Conservation (phyloP, 139 green algal species). For the Parachlorella kessleri region DNA sequence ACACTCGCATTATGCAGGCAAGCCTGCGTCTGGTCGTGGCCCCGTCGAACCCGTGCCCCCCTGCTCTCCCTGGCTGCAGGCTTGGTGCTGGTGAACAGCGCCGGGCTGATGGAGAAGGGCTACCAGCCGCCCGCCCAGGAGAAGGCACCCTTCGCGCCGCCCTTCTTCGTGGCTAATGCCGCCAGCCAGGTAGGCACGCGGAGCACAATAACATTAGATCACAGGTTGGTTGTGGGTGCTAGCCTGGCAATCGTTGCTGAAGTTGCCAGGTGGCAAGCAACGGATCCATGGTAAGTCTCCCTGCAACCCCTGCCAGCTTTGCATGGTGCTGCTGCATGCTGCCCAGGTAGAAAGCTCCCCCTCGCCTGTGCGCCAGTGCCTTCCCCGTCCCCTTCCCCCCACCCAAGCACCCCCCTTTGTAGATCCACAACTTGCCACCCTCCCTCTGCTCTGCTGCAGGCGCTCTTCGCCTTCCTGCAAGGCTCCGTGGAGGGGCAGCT, state of each 20-base stretch:
- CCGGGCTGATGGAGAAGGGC: conserved; percentile 25
- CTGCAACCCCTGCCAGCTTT: too few species aligned
- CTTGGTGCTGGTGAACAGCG: conserved; percentile 77
- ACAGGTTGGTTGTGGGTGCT: too few species aligned
- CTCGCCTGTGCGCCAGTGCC: too few species aligned
- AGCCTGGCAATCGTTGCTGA: too few species aligned
- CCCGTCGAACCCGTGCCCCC: too few species aligned
- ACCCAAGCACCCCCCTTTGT: not conserved
- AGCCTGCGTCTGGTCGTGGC: too few species aligned
- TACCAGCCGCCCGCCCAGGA: conserved; percentile 25
- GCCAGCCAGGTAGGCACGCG: conserved; percentile 28
- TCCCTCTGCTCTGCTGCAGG: not conserved
- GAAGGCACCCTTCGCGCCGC: conserved; percentile 19
- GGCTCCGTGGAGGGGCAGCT: conserved; percentile 57
- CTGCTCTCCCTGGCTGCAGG: conserved; percentile 23
- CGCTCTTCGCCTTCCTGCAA: conserved; percentile 68
- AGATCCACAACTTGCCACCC: not conserved
- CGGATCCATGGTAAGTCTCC: too few species aligned
- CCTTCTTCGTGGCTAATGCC: conserved; percentile 39
- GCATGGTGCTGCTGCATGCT: too few species aligned
- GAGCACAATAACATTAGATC: too few species aligned
- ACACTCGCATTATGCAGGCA: too few species aligned
- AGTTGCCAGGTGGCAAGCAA: too few species aligned
- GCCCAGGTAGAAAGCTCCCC: too few species aligned
- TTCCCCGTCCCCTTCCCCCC: not conserved